phyloP scores from a whole-genome alignment of 2,329 filamentous ascomycete genomes.

The Lachnellula subtilissima region DNA sequence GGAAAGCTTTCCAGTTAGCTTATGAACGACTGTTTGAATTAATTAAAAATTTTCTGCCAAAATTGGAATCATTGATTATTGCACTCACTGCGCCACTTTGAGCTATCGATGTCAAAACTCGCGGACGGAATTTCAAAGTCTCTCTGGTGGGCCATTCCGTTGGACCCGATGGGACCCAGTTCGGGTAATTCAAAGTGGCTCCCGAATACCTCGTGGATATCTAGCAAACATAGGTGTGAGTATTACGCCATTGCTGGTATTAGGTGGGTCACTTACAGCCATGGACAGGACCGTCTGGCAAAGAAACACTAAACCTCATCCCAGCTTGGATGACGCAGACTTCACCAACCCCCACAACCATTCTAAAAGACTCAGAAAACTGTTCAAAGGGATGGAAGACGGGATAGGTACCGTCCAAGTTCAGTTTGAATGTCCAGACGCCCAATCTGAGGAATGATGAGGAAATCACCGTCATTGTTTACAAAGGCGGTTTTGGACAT shows the following conservation, averaged over 20 bases:
- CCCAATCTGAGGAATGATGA: constrained; percentile 59
- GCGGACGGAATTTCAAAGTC: constrained; percentile 61
- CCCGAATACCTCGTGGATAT: constrained; percentile 61
- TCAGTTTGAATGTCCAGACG: constrained; percentile 55
- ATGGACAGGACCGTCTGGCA: constrained; percentile 52
- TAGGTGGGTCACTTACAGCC: constrained; percentile 35
- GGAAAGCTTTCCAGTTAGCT: constrained; percentile 63
- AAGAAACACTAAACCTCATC: constrained; percentile 54
- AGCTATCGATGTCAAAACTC: constrained; percentile 40
- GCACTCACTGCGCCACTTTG: constrained; percentile 12
- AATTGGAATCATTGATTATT: not conserved
- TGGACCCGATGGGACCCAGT: constrained; percentile 59
- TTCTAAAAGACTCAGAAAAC: not conserved
- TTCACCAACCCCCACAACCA: constrained; percentile 58
- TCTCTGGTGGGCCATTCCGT: constrained; percentile 56
- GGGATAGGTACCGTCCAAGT: not conserved
- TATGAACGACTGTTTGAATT: constrained; percentile 42
- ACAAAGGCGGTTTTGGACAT: constrained; percentile 43
- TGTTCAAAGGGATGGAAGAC: too few species aligned
- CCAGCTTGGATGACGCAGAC: constrained; percentile 60
- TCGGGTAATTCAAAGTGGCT: constrained; percentile 59
- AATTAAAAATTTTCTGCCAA: constrained; percentile 33
- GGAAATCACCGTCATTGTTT: constrained; percentile 57
- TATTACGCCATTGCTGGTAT: too few species aligned
- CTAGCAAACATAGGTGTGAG: too few species aligned